phyloP scores from a whole-genome alignment of 1,284 basidiomycete genomes.

The Exobasidium cylindrosporum region DNA sequence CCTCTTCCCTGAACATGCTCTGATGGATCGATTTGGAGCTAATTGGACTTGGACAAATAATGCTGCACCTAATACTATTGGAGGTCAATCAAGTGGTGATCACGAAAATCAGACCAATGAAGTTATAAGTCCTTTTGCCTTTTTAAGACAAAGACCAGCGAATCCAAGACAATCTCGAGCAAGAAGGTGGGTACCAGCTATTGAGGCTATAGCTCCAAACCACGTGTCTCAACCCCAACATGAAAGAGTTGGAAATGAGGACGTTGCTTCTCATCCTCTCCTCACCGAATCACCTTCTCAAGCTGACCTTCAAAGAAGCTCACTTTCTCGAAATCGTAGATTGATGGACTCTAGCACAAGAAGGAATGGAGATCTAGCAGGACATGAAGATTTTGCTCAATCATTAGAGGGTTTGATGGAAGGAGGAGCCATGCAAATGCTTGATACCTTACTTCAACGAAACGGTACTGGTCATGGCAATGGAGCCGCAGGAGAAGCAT shows the following conservation, averaged over 20 bases:
- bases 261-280: constrained; percentile 70
- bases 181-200: neutral
- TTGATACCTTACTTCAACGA: constrained; percentile 69
- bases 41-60: constrained; percentile 49
- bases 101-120: neutral
- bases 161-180: constrained; percentile 1
- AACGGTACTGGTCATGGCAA: neutral
- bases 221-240: neutral
- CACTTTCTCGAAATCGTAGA: neutral
- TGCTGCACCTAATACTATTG: neutral
- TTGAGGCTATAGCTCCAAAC: neutral
- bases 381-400: constrained; percentile 58
- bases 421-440: constrained; percentile 73
- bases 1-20: constrained; percentile 13
- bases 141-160: constrained; percentile 1
- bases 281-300: constrained; percentile 62
- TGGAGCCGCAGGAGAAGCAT: neutral
- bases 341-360: constrained; percentile 6
- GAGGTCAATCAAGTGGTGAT: neutral
- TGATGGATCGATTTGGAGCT: constrained; percentile 51
- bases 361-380: constrained; percentile 18
- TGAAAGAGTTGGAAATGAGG: constrained; percentile 14
- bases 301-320: neutral
- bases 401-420: constrained; percentile 80
- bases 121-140: neutral